Base-by-base conservation (phyloP, 768 basidiomycete species). In the Calocybe cyanea region DNA sequence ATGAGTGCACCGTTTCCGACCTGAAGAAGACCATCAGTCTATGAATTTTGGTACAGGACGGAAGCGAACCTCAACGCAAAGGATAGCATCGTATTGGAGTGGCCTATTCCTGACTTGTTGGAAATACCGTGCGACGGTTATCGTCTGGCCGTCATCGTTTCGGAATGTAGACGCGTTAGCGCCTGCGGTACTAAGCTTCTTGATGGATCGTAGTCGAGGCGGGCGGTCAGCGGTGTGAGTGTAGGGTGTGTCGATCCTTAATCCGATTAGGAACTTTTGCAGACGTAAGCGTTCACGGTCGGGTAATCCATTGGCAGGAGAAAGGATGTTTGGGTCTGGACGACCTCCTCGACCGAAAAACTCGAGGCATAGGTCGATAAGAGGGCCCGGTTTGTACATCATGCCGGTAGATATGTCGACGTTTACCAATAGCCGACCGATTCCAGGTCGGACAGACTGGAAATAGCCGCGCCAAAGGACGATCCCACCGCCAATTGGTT, bases 381-480 rank as follows among this genome's bases (percentile, higher is more conserved):
- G 68, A 0, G 70, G 58, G 0, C 89, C 88, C 0, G 75, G 63
- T 54, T 77, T 78, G 58, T 83, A 89, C 83, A 91, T 86, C 20
- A 81, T 75, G 0, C 82, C 87, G 0, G 87, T 86, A 0, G 82
- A 79, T 38, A 88, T 85, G 50, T 91, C 88, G 51, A 91, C 73
- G 47, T 90, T 91, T 53, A 90, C 68, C 20, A 88, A 61, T 55
- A 91, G 75, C 0, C 67, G 66, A 0, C 80, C 80, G 14, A 81
- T 71, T 0, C 76, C 77, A 3, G 87, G 87, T 17, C 88, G 73
- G 10, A 88, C 74, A 0, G 83, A 85, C 58, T 90, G 88, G 63
- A 91, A 90, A 45, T 85, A 88, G 0, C 88, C 88, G 2, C 87
- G 73, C 86, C 86, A 87, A 0, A 88, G 70, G 11, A 79, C 73